Evolutionary conservation across 2,329 filamentous ascomycete genomes (phyloP), one percentile per base, ranked within the genome.

Genomic region (Xylaria hypoxylon): DNA sequence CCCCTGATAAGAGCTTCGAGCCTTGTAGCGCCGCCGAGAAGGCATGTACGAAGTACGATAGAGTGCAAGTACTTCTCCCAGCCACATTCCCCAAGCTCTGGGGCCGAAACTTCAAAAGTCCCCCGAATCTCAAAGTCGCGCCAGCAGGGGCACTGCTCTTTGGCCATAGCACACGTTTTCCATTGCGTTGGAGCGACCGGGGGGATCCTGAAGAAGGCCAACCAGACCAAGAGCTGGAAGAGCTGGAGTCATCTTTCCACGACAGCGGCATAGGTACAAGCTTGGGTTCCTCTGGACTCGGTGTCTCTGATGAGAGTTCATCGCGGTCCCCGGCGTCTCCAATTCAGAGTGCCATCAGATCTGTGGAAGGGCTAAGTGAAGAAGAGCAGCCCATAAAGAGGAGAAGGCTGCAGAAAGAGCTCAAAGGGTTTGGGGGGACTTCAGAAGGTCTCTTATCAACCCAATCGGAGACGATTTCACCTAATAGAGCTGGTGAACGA

Each of bases 131-230:
- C 19, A n/a, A 40, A 61, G 17, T n/a, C 47, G 3, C 45, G 35
- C n/a, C n/a, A n/a, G n/a, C n/a, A 13, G 70, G 70, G 3, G 70
- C 67, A 2, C 26, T 70, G 10, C 48, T 72, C 17, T 72, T 71
- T 59, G 68, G 68, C 6, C 65, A 71, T 40, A 69, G 63, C 40
- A 47, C 56, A 51, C 48, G 51, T 3, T 68, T 68, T 31, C 61
- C 65, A 0, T 44, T 63, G 3, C 38, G 57, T 15, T 72, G 69
- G 65, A 56, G 53, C 15, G 65, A 67, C n/a, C 35, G 48, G 7
- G 69, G 67, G 13, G 28, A 31, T 3, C 69, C 67, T 2, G 64
- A 66, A 28, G 50, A 64, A 56, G 67, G 55, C 24, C 15, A 59
- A 38, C 44, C 28, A 17, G 38, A 47, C 3, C 24, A 35, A 38